Conservation (phyloP, 2,329 filamentous ascomycete species). For the Verticillium nubilum region DNA sequence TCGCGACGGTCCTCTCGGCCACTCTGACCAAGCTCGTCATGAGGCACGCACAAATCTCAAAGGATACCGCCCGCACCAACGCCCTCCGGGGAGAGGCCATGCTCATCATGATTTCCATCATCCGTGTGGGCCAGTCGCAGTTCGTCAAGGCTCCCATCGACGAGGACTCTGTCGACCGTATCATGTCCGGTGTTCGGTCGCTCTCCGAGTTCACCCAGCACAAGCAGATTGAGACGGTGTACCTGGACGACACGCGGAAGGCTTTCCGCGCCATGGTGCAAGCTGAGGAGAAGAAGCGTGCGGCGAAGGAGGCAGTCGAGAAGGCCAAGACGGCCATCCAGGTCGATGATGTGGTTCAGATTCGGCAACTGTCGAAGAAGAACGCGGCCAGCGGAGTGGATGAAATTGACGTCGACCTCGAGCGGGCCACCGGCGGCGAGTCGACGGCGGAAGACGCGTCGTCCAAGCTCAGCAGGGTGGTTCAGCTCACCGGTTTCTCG, state of each 20-base stretch:
- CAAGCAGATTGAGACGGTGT: slow-evolving; percentile 87
- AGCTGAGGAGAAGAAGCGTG: slow-evolving; percentile 94
- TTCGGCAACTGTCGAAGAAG: slow-evolving; percentile 91
- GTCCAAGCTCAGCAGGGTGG: slow-evolving; percentile 91
- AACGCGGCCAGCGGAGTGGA: slow-evolving; percentile 76
- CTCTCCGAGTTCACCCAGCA: slow-evolving; percentile 84
- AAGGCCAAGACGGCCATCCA: slow-evolving; percentile 92
- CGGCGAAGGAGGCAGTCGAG: slow-evolving; percentile 87
- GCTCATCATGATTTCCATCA: slow-evolving; percentile 99
- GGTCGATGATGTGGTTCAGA: slow-evolving; percentile 89
- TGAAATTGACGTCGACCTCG: slow-evolving; percentile 82
- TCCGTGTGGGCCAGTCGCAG: slow-evolving; percentile 96
- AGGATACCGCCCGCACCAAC: slow-evolving; percentile 82
- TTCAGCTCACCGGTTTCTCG: slow-evolving; percentile 96
- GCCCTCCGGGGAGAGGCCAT: slow-evolving; percentile 93
- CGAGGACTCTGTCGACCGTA: slow-evolving; percentile 95
- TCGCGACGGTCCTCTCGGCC: slow-evolving; percentile 90
- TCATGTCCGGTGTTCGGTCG: slow-evolving; percentile 95
- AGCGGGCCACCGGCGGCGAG: slow-evolving; percentile 91
- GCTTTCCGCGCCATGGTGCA: slow-evolving; percentile 97
- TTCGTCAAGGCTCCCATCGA: slow-evolving; percentile 97
- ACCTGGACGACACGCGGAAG: slow-evolving; percentile 89
- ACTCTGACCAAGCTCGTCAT: slow-evolving; percentile 97
- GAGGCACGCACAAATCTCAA: slow-evolving; percentile 90
- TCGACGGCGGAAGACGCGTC: slow-evolving; percentile 76